These are phyloP conservation scores for Exophiala lecanii-corni DNA, from an alignment of 2,329 filamentous ascomycete genomes.

Conservation along the genomic window DNA sequence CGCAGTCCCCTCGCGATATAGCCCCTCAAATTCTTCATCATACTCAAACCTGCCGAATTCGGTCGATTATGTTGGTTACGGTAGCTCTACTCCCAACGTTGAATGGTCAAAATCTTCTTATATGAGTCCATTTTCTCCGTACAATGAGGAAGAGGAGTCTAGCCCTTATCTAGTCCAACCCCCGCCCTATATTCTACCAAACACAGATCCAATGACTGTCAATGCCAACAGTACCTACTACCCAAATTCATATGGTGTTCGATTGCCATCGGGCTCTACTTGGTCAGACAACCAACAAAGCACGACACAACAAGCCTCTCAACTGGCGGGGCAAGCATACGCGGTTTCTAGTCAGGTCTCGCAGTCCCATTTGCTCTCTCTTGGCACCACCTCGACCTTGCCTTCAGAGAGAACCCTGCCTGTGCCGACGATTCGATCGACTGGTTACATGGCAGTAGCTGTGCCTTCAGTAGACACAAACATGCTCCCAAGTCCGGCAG, in stretches of 20 bases:
- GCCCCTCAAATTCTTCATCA: slow-evolving; percentile 8
- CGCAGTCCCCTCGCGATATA: slow-evolving; percentile 15
- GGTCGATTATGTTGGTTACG: slow-evolving; percentile 17
- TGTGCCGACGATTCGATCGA: slow-evolving; percentile 9
- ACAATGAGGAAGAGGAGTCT: slow-evolving; percentile 33
- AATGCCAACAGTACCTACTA: slow-evolving; percentile 17
- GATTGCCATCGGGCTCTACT: slow-evolving; percentile 13
- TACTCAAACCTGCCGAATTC: slow-evolving; percentile 9
- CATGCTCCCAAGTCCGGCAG: slow-evolving; percentile 2
- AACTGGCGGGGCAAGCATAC: slow-evolving; percentile 7
- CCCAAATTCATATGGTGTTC: slow-evolving; percentile 11
- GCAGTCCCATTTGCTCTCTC: slow-evolving; percentile 10
- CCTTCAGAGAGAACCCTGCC: slow-evolving; percentile 18
- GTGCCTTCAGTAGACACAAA: slow-evolving; percentile 8
- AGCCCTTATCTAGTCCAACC: slow-evolving; percentile 32
- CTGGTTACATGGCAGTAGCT: slow-evolving; percentile 6
- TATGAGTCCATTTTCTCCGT: slow-evolving; percentile 25
- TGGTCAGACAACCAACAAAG: slow-evolving; percentile 18
- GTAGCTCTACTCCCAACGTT: slow-evolving; percentile 7
- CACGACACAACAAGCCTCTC: slow-evolving; percentile 10
- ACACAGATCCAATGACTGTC: slow-evolving; percentile 28
- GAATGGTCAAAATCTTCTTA: slow-evolving; percentile 20
- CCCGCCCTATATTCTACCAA: slow-evolving; percentile 35
- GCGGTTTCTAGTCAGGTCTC: slow-evolving; percentile 7
- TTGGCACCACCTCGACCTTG: slow-evolving; percentile 3